Base-by-base conservation (phyloP, 208 protist genomes). In the Crithidia bombi region DNA sequence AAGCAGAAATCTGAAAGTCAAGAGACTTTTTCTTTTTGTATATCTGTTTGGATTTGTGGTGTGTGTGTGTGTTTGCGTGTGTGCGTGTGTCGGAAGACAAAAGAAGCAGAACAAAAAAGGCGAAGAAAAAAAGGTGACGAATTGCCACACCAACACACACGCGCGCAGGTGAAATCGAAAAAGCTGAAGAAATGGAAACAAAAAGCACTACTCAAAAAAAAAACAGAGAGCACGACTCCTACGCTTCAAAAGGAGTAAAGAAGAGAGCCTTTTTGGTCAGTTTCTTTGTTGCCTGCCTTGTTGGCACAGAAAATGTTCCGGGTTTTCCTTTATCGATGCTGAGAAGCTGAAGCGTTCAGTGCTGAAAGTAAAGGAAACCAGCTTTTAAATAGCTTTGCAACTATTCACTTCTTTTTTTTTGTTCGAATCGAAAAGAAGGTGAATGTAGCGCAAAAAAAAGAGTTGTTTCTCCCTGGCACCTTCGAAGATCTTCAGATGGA, bases 381-480 rank as follows among this genome's bases (percentile, higher is more conserved):
- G 5, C 21, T 52, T 52, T 52, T 52, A 10, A 5, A 12, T 12
- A 7, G 14, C 23, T 52, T 9, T 9, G 9, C 23, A 7, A 12
- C 14, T 23, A 26, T 28, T 52, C n/a, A 2, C 14, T 26, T 52
- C 12, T 9, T 52, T 30, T 52, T 52, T 38, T 28, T 56, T 4
- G 30, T n/a, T n/a, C n/a, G n/a, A n/a, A n/a, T n/a, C n/a, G n/a
- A n/a, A n/a, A 14, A 68, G n/a, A 62, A 68, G 68, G 52, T 74
- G 66, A 74, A 39, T 6, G 28, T 39, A 61, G 15, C 17, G 33
- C 49, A 38, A 51, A 23, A 36, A 38, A 65, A 49, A 69, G 65
- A 54, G 41, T 9, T 61, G 17, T 21, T 5, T 33, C 21, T 28
- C n/a, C 30, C 12, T 25, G 5, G 23, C n/a, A 38, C 43, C 21